Base-by-base conservation (phyloP, 805 yeast genomes). In the Ogataea sp. region DNA sequence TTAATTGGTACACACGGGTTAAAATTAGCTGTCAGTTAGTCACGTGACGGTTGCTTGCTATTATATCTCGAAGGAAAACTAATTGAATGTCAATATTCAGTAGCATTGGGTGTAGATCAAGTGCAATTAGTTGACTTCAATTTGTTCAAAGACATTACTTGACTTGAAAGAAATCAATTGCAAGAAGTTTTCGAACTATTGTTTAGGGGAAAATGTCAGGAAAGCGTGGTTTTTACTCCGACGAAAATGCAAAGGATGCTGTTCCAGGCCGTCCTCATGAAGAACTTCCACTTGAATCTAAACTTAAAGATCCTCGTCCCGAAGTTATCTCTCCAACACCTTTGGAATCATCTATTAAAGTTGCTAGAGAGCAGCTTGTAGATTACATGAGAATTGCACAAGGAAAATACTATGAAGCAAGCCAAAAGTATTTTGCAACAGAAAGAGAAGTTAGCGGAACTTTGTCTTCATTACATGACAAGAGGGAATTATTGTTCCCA, bases 401-500 rank as follows among this genome's bases (percentile, higher is more conserved):
- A 40, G 38, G 45, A 17, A 64, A 62, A 31, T 59, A 76, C 39
- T 71, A 78, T 45, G 62, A 61, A 15, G 67, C 69, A 7, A 70
- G 80, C 39, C 53, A 67, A 29, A 63, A 65, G 36, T 80, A 75
- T 48, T 71, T 78, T 49, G 58, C 62, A 20, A 69, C 72, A 4
- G 96, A 86, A 62, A 71, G 80, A 51, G 63, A 70, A 40, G 77
- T 83, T 37, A 71, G 84, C 8, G 56, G 67, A 24, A 80, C 90
- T 1, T 58, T 84, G 10, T 68, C 88, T 21, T 67, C 68, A 14
- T 68, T 87, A 47, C 87, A 80, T 56, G 68, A 73, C 43, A 74
- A 65, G 48, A 60, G 68, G 32, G 95, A 87, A 62, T 83, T 77
- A 36, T 59, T 85, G 37, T 67, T 83, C 37, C 93, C 95, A 13